Evolutionary conservation across 495 filamentous ascomycete species (phyloP), one percentile per base, ranked within the genome.

Genomic region (Opeltia flavorubescens): DNA sequence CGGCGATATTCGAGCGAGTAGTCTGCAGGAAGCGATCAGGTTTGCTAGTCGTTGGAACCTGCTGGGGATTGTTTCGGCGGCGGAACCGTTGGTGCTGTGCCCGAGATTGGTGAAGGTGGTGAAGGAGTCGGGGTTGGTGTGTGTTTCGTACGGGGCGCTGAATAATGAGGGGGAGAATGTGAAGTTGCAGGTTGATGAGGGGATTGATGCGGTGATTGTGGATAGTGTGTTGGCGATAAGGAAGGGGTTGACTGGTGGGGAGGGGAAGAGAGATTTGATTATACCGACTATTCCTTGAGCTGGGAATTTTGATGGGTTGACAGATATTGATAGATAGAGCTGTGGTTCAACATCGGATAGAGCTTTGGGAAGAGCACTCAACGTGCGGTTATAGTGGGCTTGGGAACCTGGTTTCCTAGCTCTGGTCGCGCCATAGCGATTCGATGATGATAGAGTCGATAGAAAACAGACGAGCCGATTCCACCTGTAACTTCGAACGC

Each of bases 171-270:
- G 83, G 15, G 66, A 69, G 33, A 81, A 91, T 50, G 88, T 94
- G 13, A 80, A 89, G 68, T 83, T 91, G 67, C 91, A 98, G 80
- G 88, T 93, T 13, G 80, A 86, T 20, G 85, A 95, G 62, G 91
- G 91, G 38, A 93, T 98, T 43, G 89, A 96, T 63, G 89, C 89
- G 5, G 88, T 96, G 21, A 96, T 96, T 58, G 91, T 95, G 31
- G 89, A 96, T 58, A 86, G 76, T 34, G 89, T 96, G 8, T 69
- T 95, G 12, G 80, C 81, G 18, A 89, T 95, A 46, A 72, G 81
- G 17, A 80, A 84, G 55, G 81, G 80, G 1, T 68, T 84, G 42
- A 84, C 77, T 8, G 60, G 45, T 4, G 29, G 33, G 5, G 49
- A 57, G 35, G 47, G 30, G 30, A 31, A 47, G 45, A 47, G 12